Evolutionary conservation across 345 rosid species (phyloP).

Genomic region (Mercurialis annua): DNA sequence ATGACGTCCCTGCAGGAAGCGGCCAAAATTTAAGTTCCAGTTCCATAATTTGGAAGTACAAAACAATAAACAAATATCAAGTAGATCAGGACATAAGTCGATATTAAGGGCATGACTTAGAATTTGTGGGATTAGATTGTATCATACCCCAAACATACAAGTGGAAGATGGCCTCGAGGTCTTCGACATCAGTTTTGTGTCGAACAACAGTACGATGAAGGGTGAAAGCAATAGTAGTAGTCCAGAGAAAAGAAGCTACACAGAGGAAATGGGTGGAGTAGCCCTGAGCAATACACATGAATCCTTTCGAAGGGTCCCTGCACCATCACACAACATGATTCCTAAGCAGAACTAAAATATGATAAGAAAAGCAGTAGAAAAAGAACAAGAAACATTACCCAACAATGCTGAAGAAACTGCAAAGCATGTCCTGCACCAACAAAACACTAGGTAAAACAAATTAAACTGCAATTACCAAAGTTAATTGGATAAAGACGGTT

Average conservation of each 20-base stretch:
- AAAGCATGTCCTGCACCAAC: conserved; percentile 82
- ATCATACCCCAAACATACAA: conserved; percentile 92
- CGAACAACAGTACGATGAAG: conserved; percentile 91
- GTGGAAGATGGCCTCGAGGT: conserved; percentile 92
- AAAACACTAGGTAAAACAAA: not conserved
- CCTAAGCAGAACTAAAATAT: not conserved
- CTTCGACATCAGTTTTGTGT: conserved; percentile 95
- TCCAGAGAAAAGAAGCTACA: conserved; percentile 96
- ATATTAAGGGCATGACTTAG: not conserved
- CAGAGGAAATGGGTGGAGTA: conserved; percentile 88
- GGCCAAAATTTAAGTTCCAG: conserved; percentile 15
- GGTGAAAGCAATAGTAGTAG: conserved; percentile 90
- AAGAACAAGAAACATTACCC: conserved; percentile 44
- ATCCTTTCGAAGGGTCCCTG: conserved; percentile 91
- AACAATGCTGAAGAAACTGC: conserved; percentile 88
- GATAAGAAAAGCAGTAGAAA: conserved; percentile 4
- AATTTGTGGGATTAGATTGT: not conserved
- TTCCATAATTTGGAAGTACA: not conserved
- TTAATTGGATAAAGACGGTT: not conserved
- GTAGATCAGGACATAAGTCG: not conserved
- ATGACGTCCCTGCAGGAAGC: conserved; percentile 59
- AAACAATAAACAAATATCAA: not conserved
- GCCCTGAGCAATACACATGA: conserved; percentile 81
- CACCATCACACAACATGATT: conserved; percentile 18
- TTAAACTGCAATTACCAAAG: not conserved